phyloP scores from a whole-genome alignment of 1,284 basidiomycete species.

The Fistulinella cinereoalba region DNA sequence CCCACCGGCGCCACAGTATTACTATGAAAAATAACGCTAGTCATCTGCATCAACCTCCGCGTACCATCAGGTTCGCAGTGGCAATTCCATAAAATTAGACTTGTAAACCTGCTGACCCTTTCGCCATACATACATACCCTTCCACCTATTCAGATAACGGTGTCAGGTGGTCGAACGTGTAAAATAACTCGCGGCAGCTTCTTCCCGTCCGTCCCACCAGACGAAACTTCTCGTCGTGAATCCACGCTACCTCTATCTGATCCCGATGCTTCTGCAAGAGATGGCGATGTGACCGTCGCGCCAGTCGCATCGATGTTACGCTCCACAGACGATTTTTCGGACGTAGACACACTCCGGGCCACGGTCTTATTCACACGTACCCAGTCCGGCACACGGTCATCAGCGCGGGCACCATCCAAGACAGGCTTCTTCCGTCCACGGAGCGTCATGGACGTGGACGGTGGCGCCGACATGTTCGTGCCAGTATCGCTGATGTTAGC shows the following conservation, averaged over 20 bases:
- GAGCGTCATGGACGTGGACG: constrained; percentile 51
- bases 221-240: too few relatives aligned
- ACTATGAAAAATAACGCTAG: too few relatives aligned
- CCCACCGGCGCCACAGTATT: too few relatives aligned
- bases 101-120: too few relatives aligned
- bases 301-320: constrained; percentile 20
- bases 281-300: neutral
- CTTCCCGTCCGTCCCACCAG: constrained; percentile 30
- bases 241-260: neutral
- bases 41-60: too few relatives aligned
- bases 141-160: neutral
- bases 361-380: neutral
- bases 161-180: constrained; percentile 42
- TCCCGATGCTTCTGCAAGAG: neutral
- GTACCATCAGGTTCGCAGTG: too few relatives aligned
- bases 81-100: too few relatives aligned
- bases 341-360: constrained; percentile 11
- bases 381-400: too few relatives aligned
- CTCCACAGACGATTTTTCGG: constrained; percentile 12
- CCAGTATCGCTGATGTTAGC: neutral
- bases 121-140: neutral
- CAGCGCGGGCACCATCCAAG: neutral
- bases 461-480: constrained; percentile 25
- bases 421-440: constrained; percentile 51
- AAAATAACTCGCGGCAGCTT: constrained; percentile 57